These are phyloP conservation scores for Salvia miltiorrhiza DNA, from an alignment of 257 asterid species.

Conservation along the genomic window DNA sequence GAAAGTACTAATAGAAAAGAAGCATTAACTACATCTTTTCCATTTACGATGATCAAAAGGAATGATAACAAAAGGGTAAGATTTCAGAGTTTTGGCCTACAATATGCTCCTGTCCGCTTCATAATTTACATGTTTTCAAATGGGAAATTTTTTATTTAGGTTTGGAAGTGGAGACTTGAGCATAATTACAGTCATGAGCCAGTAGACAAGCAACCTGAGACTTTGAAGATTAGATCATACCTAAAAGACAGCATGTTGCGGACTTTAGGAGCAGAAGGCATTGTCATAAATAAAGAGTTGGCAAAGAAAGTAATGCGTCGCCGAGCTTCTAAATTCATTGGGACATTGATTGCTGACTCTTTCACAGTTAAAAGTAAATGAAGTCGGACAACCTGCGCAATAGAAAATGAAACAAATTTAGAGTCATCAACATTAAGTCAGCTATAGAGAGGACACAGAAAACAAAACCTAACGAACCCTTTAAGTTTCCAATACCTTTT, in stretches of 20 bases:
- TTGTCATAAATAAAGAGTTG: slow-evolving; percentile 91
- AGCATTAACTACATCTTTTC: not conserved
- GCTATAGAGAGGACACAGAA: not conserved
- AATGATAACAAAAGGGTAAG: no score
- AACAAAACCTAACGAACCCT: not conserved
- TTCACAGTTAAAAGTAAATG: slow-evolving; percentile 91
- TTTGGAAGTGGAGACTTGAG: not conserved
- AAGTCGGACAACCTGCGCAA: slow-evolving; percentile 78
- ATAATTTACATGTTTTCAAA: not conserved
- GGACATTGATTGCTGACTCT: slow-evolving; percentile 96
- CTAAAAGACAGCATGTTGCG: slow-evolving; percentile 96
- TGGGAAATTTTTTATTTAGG: not conserved
- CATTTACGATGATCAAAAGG: not conserved
- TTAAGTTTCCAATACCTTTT: slow-evolving; percentile 56
- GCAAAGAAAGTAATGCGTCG: slow-evolving; percentile 94
- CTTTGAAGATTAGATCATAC: slow-evolving; percentile 40
- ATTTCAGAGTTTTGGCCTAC: not conserved
- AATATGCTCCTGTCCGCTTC: not conserved
- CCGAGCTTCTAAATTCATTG: slow-evolving; percentile 91
- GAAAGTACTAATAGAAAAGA: not conserved
- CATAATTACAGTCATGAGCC: not conserved
- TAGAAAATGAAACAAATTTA: slow-evolving; percentile 4
- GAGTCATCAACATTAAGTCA: not conserved
- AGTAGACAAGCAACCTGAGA: slow-evolving; percentile 12
- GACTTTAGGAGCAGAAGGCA: slow-evolving; percentile 94